Evolutionary conservation across 1,139 yeast genomes (phyloP).

Genomic region (Citeromyces hawaiiensis): DNA sequence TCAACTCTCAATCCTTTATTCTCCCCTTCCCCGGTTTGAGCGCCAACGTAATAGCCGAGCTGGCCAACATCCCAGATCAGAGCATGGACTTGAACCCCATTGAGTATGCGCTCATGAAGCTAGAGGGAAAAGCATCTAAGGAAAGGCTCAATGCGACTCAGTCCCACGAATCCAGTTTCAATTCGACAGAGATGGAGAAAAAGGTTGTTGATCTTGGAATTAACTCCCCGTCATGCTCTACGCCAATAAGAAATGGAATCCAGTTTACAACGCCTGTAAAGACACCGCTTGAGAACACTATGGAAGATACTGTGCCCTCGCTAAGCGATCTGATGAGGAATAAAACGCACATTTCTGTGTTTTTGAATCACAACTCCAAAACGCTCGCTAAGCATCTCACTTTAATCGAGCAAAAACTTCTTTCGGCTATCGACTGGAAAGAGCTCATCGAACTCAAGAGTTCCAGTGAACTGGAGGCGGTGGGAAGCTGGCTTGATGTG

Average conservation of each 20-base stretch:
- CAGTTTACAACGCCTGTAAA: constrained; percentile 1
- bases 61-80: constrained; percentile 77
- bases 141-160: constrained; percentile 3
- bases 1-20: constrained; percentile 15
- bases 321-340: constrained; percentile 23
- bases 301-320: not conserved
- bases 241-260: not conserved
- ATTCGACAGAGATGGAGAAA: constrained; percentile 15
- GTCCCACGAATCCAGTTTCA: constrained; percentile 6
- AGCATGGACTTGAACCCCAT: constrained; percentile 57
- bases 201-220: constrained; percentile 18
- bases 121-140: constrained; percentile 42
- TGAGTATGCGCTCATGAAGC: constrained; percentile 57
- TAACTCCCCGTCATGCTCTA: not conserved
- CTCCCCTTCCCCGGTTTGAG: constrained; percentile 49
- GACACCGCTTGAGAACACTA: constrained; percentile 4
- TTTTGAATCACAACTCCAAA: constrained; percentile 55
- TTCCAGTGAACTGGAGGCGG: constrained; percentile 53
- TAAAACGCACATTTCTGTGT: constrained; percentile 61
- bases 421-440: constrained; percentile 85
- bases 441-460: constrained; percentile 72
- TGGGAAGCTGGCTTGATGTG: constrained; percentile 79
- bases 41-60: constrained; percentile 46
- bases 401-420: constrained; percentile 69
- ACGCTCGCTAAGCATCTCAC: constrained; percentile 73